Percentiles rank a stretch among this genome's conserved stretches.
phyloP scores from a whole-genome alignment of 306 rosid genomes.

The Rosa multiflora region DNA sequence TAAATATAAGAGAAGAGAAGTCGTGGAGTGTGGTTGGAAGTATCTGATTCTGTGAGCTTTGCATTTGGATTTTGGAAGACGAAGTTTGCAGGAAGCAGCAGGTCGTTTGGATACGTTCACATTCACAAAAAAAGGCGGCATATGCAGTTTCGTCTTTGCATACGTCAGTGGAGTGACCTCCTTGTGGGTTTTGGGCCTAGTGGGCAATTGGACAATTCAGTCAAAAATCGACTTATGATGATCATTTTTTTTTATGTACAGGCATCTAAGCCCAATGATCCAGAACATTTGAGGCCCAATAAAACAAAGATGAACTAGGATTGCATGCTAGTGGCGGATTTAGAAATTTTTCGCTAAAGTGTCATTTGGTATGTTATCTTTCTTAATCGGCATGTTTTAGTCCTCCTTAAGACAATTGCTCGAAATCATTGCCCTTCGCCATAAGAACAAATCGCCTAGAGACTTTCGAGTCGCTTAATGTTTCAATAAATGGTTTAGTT shows the following conservation, averaged over 20 bases:
- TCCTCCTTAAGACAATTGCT: no score
- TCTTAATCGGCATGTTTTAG: no score
- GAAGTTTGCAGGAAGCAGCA: background rate
- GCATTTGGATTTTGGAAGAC: background rate
- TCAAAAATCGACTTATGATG: no score
- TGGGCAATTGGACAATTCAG: background rate
- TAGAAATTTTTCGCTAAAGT: no score
- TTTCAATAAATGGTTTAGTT: background rate
- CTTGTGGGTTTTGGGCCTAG: background rate
- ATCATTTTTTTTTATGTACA: no score
- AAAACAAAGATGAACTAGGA: background rate
- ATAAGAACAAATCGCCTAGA: background rate
- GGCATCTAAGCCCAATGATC: background rate
- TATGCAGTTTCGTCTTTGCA: background rate
- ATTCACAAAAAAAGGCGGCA: background rate
- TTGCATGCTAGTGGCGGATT: no score
- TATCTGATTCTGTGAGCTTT: background rate
- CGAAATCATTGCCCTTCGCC: no score
- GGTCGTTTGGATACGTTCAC: background rate
- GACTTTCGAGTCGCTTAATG: background rate
- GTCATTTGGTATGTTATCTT: no score
- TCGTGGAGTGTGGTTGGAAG: background rate
- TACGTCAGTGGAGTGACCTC: background rate
- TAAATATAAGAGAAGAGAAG: background rate
- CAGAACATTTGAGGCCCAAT: background rate